Evolutionary conservation across 2,329 filamentous ascomycete genomes (phyloP).

Genomic region (Endoconidiophora polonica): DNA sequence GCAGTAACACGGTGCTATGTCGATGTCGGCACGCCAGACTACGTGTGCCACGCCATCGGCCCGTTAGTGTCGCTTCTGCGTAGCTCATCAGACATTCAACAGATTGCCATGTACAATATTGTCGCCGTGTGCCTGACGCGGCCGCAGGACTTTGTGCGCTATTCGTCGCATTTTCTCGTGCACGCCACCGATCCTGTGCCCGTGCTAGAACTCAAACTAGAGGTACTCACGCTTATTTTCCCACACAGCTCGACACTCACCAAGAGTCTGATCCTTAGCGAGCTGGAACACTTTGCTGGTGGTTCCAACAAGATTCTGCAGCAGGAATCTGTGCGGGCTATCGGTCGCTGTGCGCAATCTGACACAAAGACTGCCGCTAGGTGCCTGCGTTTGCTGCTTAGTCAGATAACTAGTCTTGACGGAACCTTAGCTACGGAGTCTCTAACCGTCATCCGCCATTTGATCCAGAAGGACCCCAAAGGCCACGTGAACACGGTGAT

Average conservation of each 20-base stretch:
- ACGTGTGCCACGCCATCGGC: constrained; percentile 60
- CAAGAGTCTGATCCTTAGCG: constrained; percentile 77
- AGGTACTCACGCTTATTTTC: constrained; percentile 80
- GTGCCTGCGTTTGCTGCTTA: constrained; percentile 67
- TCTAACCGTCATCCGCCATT: constrained; percentile 81
- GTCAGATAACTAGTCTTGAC: constrained; percentile 77
- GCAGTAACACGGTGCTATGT: constrained; percentile 74
- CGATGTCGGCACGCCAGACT: constrained; percentile 63
- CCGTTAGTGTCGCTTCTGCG: constrained; percentile 75
- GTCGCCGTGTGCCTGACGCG: constrained; percentile 71
- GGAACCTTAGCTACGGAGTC: constrained; percentile 81
- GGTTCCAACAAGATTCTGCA: constrained; percentile 55
- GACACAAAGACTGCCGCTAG: constrained; percentile 53
- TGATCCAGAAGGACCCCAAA: constrained; percentile 79
- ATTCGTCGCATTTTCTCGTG: constrained; percentile 79
- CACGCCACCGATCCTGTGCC: constrained; percentile 60
- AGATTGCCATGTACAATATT: constrained; percentile 84
- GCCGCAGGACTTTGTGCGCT: constrained; percentile 70
- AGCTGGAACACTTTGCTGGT: constrained; percentile 82
- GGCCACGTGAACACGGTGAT: constrained; percentile 75
- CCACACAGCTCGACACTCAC: constrained; percentile 58
- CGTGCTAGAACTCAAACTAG: constrained; percentile 83
- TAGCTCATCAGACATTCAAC: constrained; percentile 71
- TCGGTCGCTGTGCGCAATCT: constrained; percentile 79
- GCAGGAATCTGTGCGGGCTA: constrained; percentile 76